phyloP scores from a whole-genome alignment of 805 yeast species.

The Zygotorulaspora florentina region DNA sequence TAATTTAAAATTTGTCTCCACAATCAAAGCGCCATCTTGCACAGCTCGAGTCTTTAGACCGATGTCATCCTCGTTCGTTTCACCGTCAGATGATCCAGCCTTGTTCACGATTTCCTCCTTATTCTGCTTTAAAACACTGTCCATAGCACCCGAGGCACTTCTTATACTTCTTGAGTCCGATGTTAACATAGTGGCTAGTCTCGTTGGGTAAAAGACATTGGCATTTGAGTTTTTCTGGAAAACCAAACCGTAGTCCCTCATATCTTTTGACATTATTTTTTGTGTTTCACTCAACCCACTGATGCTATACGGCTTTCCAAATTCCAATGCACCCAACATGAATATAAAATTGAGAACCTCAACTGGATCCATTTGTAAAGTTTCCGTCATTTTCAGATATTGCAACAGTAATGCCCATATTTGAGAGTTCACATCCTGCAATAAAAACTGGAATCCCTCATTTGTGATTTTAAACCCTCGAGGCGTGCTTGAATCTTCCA shows the following conservation, averaged over 20 bases:
- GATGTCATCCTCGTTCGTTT: slow-evolving; percentile 29
- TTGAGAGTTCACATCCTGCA: slow-evolving; percentile 91
- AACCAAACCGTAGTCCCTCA: slow-evolving; percentile 86
- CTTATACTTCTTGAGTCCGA: slow-evolving; percentile 72
- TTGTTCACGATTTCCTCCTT: slow-evolving; percentile 19
- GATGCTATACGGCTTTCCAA: slow-evolving; percentile 81
- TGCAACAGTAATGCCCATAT: slow-evolving; percentile 90
- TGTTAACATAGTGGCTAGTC: slow-evolving; percentile 84
- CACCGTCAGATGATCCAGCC: slow-evolving; percentile 13
- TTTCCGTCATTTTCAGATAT: slow-evolving; percentile 79
- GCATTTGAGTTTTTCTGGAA: slow-evolving; percentile 59
- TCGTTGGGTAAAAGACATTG: slow-evolving; percentile 78
- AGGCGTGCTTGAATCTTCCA: slow-evolving; percentile 56
- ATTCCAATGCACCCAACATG: slow-evolving; percentile 85
- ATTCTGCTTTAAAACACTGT: slow-evolving; percentile 50
- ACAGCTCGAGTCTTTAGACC: slow-evolving; percentile 24
- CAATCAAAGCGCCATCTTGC: slow-evolving; percentile 65
- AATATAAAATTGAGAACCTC: slow-evolving; percentile 92
- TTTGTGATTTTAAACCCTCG: slow-evolving; percentile 68
- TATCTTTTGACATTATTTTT: slow-evolving; percentile 77
- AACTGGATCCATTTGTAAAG: slow-evolving; percentile 87
- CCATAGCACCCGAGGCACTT: slow-evolving; percentile 71
- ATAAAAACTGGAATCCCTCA: slow-evolving; percentile 86
- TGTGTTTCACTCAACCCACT: slow-evolving; percentile 75
- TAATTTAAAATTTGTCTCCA: slow-evolving; percentile 90